These are phyloP conservation scores for Beauveria bassiana DNA, from an alignment of 2,329 filamentous ascomycete genomes.

Conservation along the genomic window DNA sequence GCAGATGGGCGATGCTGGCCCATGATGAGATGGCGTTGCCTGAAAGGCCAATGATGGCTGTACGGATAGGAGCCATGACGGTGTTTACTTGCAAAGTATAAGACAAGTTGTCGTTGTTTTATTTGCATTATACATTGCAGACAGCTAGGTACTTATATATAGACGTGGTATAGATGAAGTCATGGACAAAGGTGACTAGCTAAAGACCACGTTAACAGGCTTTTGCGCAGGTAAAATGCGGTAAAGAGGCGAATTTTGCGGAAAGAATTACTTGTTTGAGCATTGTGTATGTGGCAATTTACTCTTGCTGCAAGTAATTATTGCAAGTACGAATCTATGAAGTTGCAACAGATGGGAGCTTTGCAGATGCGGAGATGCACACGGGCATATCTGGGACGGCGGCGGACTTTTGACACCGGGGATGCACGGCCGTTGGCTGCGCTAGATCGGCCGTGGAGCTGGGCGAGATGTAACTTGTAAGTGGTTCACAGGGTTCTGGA, in stretches of 20 bases:
- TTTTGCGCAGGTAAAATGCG: too few relatives aligned
- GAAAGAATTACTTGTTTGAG: background rate
- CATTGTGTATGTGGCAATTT: background rate
- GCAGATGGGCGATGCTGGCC: conserved; percentile 49
- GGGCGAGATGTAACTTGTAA: too few relatives aligned
- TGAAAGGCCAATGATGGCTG: conserved; percentile 53
- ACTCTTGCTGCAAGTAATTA: too few relatives aligned
- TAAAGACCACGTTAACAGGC: too few relatives aligned
- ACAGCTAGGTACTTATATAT: background rate
- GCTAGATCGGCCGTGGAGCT: too few relatives aligned
- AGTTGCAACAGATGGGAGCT: too few relatives aligned
- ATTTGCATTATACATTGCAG: background rate
- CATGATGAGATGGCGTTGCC: conserved; percentile 43
- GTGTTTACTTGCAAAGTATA: background rate
- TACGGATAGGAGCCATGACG: conserved; percentile 41
- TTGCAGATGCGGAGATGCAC: background rate
- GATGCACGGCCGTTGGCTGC: background rate
- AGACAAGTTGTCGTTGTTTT: background rate
- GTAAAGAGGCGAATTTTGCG: too few relatives aligned
- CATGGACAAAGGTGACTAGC: background rate
- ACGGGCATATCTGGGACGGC: background rate
- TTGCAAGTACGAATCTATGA: background rate
- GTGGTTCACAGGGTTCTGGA: too few relatives aligned
- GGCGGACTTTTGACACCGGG: background rate
- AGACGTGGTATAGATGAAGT: background rate